Evolutionary conservation across 495 filamentous ascomycete genomes (phyloP), one percentile per base, ranked within the genome.

Genomic region (Aspergillus sclerotioniger): DNA sequence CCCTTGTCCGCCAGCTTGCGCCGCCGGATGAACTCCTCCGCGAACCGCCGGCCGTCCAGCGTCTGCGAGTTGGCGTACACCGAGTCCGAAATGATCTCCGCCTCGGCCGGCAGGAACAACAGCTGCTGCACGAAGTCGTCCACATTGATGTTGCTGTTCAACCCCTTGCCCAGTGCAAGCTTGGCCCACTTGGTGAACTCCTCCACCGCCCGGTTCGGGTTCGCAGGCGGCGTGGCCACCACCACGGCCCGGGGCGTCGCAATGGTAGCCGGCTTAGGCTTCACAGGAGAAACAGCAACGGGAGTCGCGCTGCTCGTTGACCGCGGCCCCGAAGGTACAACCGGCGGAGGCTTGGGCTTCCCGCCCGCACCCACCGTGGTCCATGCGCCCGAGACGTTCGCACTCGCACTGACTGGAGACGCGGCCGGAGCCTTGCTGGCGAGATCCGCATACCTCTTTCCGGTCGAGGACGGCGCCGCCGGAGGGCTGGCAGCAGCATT

Each of bases 141-240:
- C 56, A 91, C 76, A 72, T 84, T 80, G 62, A 89, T 86, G 62
- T 76, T 79, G 63, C 73, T 76, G 66, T 83, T 83, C 54, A 88
- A 63, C 28, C 84, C 81, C 61, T 81, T 78, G 46, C 80, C 77
- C 55, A 98, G 74, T 61, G 91, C 83, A 35, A 82, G 79, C 61
- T 90, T 86, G 16, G 90, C 83, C 94, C 94, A 98, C 73, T 92
- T 96, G 62, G 84, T 87, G 71, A 98, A 96, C 71, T 98, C 94
- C 28, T 96, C 92, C 45, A 82, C 81, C 20, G 86, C 83, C 52
- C 83, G 86, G 60, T 81, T 79, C 48, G 78, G 70, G 51, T 79
- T 82, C 19, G 78, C 61, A 28, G 71, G 64, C 8, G 76, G 63
- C 12, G 69, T 71, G 56, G 59, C 65, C 15, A 70, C 59, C 1